Percentiles rank a stretch among this genome's conserved stretches.
phyloP scores from a whole-genome alignment of 2,329 filamentous ascomycete species.

The Periglandula ipomoeae region DNA sequence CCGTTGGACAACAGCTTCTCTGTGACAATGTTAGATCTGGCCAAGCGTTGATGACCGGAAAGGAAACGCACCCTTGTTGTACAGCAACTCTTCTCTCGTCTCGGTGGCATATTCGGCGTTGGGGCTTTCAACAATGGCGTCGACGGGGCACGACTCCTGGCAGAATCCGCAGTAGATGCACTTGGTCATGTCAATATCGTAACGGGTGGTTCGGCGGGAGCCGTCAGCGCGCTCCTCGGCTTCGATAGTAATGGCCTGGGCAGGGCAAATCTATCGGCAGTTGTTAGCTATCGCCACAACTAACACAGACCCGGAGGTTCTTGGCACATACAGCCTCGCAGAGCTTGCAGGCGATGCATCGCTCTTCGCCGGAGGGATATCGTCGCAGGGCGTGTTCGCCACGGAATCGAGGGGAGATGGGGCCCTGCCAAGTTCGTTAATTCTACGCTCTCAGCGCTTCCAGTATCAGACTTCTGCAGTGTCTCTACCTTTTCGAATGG shows the following conservation, averaged over 20 bases:
- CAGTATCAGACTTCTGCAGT: background rate
- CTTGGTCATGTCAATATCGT: slow-evolving; percentile 99
- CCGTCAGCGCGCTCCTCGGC: slow-evolving; percentile 96
- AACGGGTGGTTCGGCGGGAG: slow-evolving; percentile 87
- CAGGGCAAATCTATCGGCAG: slow-evolving; percentile 68
- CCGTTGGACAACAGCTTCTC: slow-evolving; percentile 84
- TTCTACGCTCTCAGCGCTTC: background rate
- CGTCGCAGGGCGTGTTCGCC: slow-evolving; percentile 94
- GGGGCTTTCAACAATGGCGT: slow-evolving; percentile 67
- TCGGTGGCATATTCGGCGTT: slow-evolving; percentile 56
- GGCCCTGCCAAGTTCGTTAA: slow-evolving; percentile 47
- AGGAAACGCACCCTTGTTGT: slow-evolving; percentile 66
- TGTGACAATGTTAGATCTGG: slow-evolving; percentile 18
- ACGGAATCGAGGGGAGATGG: slow-evolving; percentile 95
- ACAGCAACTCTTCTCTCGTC: slow-evolving; percentile 83
- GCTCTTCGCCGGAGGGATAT: slow-evolving; percentile 95
- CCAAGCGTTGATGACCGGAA: background rate
- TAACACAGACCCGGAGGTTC: background rate
- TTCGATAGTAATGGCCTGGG: slow-evolving; percentile 97
- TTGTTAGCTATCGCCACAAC: background rate
- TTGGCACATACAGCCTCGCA: slow-evolving; percentile 66
- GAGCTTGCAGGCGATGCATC: slow-evolving; percentile 99
- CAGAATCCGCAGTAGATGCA: slow-evolving; percentile 99
- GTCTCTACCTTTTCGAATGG: slow-evolving; percentile 82
- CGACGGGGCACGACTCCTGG: slow-evolving; percentile 97